Percentiles rank a stretch among this genome's conserved stretches.
phyloP scores from a whole-genome alignment of 73 alveolate species.

The Paramecium sonneborni region DNA sequence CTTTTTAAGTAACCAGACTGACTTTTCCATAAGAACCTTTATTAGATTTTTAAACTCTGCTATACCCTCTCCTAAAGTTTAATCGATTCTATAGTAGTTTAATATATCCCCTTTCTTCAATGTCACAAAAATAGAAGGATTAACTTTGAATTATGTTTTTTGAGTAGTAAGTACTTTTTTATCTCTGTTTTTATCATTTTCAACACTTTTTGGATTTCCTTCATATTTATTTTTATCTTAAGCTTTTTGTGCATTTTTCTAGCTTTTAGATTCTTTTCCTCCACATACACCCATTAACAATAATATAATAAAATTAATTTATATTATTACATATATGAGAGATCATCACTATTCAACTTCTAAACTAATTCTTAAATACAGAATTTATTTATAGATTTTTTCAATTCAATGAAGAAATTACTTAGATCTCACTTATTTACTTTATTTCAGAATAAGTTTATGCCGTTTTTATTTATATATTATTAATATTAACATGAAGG shows the following conservation, averaged over 20 bases:
- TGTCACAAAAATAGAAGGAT: slow-evolving; percentile 30
- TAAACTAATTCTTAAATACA: not conserved
- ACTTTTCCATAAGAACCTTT: slow-evolving; percentile 21
- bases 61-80: slow-evolving; percentile 45
- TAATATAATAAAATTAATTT: not conserved
- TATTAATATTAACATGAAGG: slow-evolving; percentile 20
- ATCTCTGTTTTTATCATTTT: not conserved
- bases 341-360: not conserved
- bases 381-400: not conserved
- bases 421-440: not conserved
- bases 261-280: not conserved
- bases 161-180: not conserved
- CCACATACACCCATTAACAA: slow-evolving; percentile 11
- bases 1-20: not conserved
- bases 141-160: slow-evolving; percentile 14
- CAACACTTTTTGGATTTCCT: not conserved
- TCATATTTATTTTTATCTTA: not conserved
- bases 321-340: not conserved
- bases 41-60: not conserved
- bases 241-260: not conserved
- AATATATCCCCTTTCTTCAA: slow-evolving; percentile 21
- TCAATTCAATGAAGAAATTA: not conserved
- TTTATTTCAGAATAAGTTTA: not conserved
- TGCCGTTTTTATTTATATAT: slow-evolving; percentile 22
- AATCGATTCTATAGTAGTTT: not conserved